phyloP scores from a whole-genome alignment of 805 yeast genomes.

The Kazachstania kunashirensis region DNA sequence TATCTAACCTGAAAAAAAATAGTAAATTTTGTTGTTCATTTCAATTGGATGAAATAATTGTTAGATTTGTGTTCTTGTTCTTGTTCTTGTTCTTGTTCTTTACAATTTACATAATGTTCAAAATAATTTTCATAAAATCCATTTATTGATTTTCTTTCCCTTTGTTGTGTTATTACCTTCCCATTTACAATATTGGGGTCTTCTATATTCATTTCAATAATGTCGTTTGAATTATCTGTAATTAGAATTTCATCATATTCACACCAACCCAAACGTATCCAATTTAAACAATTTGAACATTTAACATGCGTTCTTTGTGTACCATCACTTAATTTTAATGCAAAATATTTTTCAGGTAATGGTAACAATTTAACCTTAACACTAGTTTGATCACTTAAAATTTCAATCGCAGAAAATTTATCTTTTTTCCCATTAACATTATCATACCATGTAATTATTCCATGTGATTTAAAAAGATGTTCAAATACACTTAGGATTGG shows the following conservation, averaged over 20 bases:
- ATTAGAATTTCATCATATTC: slow-evolving; percentile 11
- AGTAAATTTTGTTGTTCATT: too few species aligned
- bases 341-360: slow-evolving; percentile 11
- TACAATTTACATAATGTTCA: slow-evolving; percentile 12
- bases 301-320: slow-evolving; percentile 12
- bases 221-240: too few species aligned
- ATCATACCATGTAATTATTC: slow-evolving; percentile 12
- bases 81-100: slow-evolving; percentile 2
- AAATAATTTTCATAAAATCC: slow-evolving; percentile 18
- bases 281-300: slow-evolving; percentile 13
- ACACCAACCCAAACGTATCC: slow-evolving; percentile 15
- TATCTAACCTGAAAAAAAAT: too few species aligned
- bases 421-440: neutral
- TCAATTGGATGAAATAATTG: too few species aligned
- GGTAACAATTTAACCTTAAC: slow-evolving; percentile 10
- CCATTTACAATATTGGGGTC: neutral
- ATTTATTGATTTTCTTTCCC: slow-evolving; percentile 9
- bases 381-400: neutral
- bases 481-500: slow-evolving; percentile 6
- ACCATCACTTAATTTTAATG: slow-evolving; percentile 9
- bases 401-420: too few species aligned
- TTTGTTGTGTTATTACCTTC: slow-evolving; percentile 2
- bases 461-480: slow-evolving; percentile 19
- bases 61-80: too few species aligned
- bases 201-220: too few species aligned